Evolutionary conservation across 306 rosid species (phyloP).

Genomic region (Calophaca sinica): DNA sequence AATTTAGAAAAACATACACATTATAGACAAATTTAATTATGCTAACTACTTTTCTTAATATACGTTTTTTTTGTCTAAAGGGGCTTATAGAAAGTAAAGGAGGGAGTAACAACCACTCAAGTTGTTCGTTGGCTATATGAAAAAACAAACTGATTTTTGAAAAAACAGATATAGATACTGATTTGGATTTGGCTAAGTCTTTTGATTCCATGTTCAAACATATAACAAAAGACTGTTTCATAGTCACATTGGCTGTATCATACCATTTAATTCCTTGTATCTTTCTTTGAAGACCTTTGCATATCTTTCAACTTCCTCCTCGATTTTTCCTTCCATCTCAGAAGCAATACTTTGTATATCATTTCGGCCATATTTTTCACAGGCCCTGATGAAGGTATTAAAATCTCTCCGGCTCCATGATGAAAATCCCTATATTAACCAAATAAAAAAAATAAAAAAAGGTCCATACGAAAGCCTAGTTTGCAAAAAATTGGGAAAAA

Average conservation of each 20-base stretch:
- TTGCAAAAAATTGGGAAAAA: not conserved
- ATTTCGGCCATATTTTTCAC: constrained; percentile 95
- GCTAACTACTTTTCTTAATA: too few relatives aligned
- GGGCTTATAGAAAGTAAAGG: too few relatives aligned
- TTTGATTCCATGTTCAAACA: constrained; percentile 28
- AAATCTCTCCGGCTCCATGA: constrained; percentile 98
- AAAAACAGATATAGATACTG: constrained; percentile 4
- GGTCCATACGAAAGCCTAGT: constrained; percentile 24
- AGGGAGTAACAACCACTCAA: constrained; percentile 4
- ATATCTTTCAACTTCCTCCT: constrained; percentile 98
- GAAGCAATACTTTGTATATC: constrained; percentile 83
- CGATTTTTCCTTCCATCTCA: constrained; percentile 98
- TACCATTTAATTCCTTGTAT: constrained; percentile 97
- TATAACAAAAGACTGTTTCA: constrained; percentile 35
- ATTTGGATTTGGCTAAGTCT: constrained; percentile 4
- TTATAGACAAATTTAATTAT: too few relatives aligned
- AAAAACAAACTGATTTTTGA: constrained; percentile 26
- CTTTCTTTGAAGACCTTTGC: constrained; percentile 93
- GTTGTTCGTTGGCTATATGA: constrained; percentile 8
- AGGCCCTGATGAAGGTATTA: constrained; percentile 96
- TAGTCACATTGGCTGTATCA: constrained; percentile 35
- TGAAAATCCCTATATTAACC: constrained; percentile 84
- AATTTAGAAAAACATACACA: too few relatives aligned
- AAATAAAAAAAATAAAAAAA: constrained; percentile 45
- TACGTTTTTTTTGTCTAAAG: too few relatives aligned